phyloP scores from a whole-genome alignment of 179 eudicot genomes.

The Silene noctiflora region DNA sequence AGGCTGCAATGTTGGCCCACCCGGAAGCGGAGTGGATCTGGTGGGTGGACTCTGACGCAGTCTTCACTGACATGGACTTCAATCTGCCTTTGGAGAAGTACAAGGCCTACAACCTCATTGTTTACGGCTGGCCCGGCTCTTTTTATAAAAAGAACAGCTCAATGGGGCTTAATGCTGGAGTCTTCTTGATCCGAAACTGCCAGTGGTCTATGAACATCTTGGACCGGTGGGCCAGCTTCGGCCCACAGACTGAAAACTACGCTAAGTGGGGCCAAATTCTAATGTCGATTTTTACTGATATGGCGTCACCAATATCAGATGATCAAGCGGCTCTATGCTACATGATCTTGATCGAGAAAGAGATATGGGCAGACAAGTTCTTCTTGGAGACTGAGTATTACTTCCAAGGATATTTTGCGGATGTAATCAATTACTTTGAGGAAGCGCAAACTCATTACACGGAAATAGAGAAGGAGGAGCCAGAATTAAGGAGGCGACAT shows the following conservation, averaged over 20 bases:
- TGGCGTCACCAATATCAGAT: slow-evolving; percentile 40
- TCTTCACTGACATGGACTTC: slow-evolving; percentile 51
- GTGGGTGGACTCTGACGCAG: slow-evolving; percentile 47
- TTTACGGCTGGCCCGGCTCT: slow-evolving; percentile 40
- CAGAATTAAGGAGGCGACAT: slow-evolving; percentile 30
- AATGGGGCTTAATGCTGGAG: slow-evolving; percentile 46
- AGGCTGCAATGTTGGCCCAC: slow-evolving; percentile 46
- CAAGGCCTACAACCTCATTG: slow-evolving; percentile 32
- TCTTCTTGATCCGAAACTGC: slow-evolving; percentile 50
- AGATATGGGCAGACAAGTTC: slow-evolving; percentile 39
- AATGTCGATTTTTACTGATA: slow-evolving; percentile 34
- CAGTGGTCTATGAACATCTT: slow-evolving; percentile 60
- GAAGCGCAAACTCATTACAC: slow-evolving; percentile 20
- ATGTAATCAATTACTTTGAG: slow-evolving; percentile 30
- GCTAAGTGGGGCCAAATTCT: slow-evolving; percentile 41
- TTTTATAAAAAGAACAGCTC: slow-evolving; percentile 36
- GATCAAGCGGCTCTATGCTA: slow-evolving; percentile 50
- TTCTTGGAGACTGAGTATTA: slow-evolving; percentile 37
- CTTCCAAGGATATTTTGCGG: slow-evolving; percentile 46
- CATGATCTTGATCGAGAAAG: slow-evolving; percentile 33
- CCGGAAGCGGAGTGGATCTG: slow-evolving; percentile 50
- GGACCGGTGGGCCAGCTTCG: slow-evolving; percentile 48
- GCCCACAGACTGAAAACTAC: slow-evolving; percentile 42
- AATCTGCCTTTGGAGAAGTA: slow-evolving; percentile 37
- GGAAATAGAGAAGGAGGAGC: slow-evolving; percentile 22